Evolutionary conservation across 2,329 filamentous ascomycete genomes (phyloP).

Genomic region (Scytalidium lignicola): DNA sequence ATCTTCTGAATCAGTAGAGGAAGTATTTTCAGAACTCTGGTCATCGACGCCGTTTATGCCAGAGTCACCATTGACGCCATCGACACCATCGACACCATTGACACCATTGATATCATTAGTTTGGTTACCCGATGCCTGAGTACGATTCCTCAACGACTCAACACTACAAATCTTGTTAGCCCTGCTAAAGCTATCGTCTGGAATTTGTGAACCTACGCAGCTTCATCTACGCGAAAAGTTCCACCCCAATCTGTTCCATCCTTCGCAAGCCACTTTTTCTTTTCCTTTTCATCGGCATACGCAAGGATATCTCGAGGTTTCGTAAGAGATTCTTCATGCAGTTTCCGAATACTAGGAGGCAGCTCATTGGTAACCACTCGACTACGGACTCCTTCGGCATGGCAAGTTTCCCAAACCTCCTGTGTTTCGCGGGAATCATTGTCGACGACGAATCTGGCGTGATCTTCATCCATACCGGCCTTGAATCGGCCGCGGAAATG

Average conservation of each 20-base stretch:
- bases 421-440: conserved; percentile 82
- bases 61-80: conserved; percentile 15
- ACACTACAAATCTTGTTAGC: conserved; percentile 11
- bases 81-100: conserved; percentile 16
- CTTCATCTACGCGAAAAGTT: conserved; percentile 76
- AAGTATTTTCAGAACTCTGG: conserved; percentile 16
- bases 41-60: conserved; percentile 16
- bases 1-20: conserved; percentile 24
- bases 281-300: conserved; percentile 65
- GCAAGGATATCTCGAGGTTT: conserved; percentile 78
- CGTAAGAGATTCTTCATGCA: conserved; percentile 77
- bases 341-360: conserved; percentile 63
- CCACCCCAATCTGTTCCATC: conserved; percentile 83
- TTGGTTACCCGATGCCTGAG: neutral
- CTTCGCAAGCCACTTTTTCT: conserved; percentile 71
- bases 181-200: conserved; percentile 1
- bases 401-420: conserved; percentile 11
- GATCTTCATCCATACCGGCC: conserved; percentile 81
- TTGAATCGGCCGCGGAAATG: conserved; percentile 81
- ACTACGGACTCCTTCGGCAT: conserved; percentile 38
- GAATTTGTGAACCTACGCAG: conserved; percentile 15
- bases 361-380: conserved; percentile 68
- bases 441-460: conserved; percentile 76
- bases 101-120: conserved; percentile 13
- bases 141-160: neutral